Percentiles rank a stretch among this genome's conserved stretches.
phyloP scores from a whole-genome alignment of 2,329 filamentous ascomycete genomes.

The Xylariaceae sp. region DNA sequence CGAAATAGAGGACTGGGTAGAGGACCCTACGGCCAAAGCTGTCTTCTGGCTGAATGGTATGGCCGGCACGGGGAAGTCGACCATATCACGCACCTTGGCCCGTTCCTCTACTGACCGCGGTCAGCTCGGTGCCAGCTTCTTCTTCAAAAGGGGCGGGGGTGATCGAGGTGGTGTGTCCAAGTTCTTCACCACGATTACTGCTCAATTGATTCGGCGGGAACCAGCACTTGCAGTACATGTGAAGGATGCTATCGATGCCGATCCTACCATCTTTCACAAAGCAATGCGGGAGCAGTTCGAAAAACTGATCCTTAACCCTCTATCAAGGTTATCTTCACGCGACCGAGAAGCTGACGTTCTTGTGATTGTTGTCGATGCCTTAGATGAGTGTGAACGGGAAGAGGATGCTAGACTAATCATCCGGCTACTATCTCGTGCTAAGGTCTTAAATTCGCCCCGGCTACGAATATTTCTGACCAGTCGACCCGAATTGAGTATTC shows the following conservation, averaged over 20 bases:
- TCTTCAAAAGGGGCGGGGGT: slow-evolving; percentile 47
- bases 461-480: slow-evolving; percentile 49
- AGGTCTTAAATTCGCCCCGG: not conserved
- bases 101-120: not conserved
- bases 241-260: not conserved
- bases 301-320: slow-evolving; percentile 3
- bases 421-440: not conserved
- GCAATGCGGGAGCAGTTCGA: slow-evolving; percentile 3
- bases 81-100: slow-evolving; percentile 46
- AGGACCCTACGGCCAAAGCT: slow-evolving; percentile 27
- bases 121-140: slow-evolving; percentile 44
- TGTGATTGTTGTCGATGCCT: slow-evolving; percentile 13
- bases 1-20: slow-evolving; percentile 41
- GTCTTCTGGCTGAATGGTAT: slow-evolving; percentile 50
- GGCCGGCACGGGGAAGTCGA: slow-evolving; percentile 51
- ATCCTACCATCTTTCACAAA: not conserved
- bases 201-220: not conserved
- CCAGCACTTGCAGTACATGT: not conserved
- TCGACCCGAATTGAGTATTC: slow-evolving; percentile 49
- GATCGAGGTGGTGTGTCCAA: not conserved
- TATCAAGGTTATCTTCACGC: not conserved
- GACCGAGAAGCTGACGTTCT: not conserved
- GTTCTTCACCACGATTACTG: slow-evolving; percentile 12
- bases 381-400: slow-evolving; percentile 7
- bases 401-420: not conserved